Evolutionary conservation across 2,329 filamentous ascomycete genomes (phyloP), one percentile per base, ranked within the genome.

Genomic region (Gnomoniopsis sp.): DNA sequence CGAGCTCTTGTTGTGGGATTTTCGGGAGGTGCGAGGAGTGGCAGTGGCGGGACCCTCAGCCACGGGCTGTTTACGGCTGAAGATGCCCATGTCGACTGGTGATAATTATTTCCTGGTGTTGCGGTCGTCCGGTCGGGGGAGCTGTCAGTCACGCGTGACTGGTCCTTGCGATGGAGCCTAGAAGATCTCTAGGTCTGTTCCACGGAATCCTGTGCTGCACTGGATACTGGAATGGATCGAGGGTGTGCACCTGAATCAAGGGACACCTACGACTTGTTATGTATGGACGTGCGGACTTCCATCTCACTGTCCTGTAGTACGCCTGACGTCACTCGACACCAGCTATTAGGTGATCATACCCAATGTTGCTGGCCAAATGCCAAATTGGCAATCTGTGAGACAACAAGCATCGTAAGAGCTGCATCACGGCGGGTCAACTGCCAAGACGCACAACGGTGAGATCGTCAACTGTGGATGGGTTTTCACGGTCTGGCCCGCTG

Each of bases 61-160:
- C 4, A 44, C n/a, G 41, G 58, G 65, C n/a, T 60, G 54, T 50
- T 53, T 62, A 33, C 67, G 66, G 38, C 47, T 66, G 61, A 69
- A 68, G 61, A 67, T 21, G 23, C 19, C 44, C 44, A 47, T 47
- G 14, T 47, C 4, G 26, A 30, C 26, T 51, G 36, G 36, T 11
- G n/a, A 22, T 22, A 11, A 36, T 23, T 14, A 11, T 51, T 23
- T 14, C 26, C 21, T 6, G 49, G 36, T 33, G 49, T 19, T 38
- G n/a, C 36, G n/a, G 33, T 19, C 33, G 4, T 30, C 26, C 26
- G 26, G 4, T 4, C 8, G 26, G 26, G 26, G 26, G 26, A 4
- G 26, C 4, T 8, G 26, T 8, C 26, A 30, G n/a, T n/a, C 26
- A 30, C 4, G 4, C 26, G 26, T 30, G 26, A 30, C 26, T 30